Evolutionary conservation across 1,139 yeast genomes (phyloP), one percentile per base, ranked within the genome.

Genomic region (Arxiozyma slooffiae): DNA sequence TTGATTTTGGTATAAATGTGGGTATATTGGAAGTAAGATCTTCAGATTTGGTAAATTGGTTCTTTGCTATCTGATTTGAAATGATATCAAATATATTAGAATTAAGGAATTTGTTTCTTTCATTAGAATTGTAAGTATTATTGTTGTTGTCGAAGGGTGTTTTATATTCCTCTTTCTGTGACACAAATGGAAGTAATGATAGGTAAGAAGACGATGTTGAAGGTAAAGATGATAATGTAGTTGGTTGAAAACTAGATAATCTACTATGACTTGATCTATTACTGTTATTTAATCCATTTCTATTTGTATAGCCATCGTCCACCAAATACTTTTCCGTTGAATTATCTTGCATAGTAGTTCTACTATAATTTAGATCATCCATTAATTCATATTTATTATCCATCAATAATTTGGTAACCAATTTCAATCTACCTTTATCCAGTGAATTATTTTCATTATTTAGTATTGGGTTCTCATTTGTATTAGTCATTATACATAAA

Each of bases 301-400:
- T 4, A 30, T 30, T 30, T n/a, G 14, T 30, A 30, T 30, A 30
- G 14, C 3, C 14, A 30, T 30, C 36, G 14, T 30, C 3, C 36
- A 30, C 14, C n/a, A 30, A 30, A 11, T 30, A 30, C n/a, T 30
- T 30, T 30, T 30, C 36, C n/a, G 14, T 30, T 30, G 36, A 30
- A 14, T 9, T 30, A n/a, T 30, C 14, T 30, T 30, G 36, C 36
- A n/a, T 30, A 14, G 36, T 30, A 11, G 36, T 20, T 20, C 53
- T 36, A 18, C 50, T 47, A 42, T 51, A 59, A 44, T 65, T 64
- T 40, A 65, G 46, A 49, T 65, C 67, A 50, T 63, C 66, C 60
- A 64, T 59, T 17, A 65, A 49, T 3, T 63, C 63, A 38, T 57
- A 53, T 50, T 61, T 63, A 46, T 56, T 57, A 46, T 64, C 67